phyloP scores from a whole-genome alignment of 2,329 filamentous ascomycete genomes.

The Helotiales sp. region DNA sequence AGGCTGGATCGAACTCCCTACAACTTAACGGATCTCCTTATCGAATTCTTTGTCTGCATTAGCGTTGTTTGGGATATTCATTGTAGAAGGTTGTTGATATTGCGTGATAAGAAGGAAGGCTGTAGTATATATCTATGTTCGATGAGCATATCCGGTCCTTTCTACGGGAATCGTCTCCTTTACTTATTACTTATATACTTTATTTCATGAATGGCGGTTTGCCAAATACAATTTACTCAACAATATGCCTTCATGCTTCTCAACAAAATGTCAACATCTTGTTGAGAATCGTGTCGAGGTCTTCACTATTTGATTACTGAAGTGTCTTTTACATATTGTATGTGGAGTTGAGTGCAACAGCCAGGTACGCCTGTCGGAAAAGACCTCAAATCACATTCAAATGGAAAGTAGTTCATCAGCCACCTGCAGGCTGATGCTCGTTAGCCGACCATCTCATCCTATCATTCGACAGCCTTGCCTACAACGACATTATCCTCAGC shows the following conservation, averaged over 20 bases:
- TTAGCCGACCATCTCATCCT: neutral
- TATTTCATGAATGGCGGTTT: conserved; percentile 3
- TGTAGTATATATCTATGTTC: conserved; percentile 10
- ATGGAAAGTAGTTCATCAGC: neutral
- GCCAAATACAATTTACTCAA: conserved; percentile 6
- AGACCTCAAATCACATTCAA: neutral
- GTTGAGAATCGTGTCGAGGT: no score
- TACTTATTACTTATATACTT: conserved; percentile 7
- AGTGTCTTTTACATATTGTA: neutral
- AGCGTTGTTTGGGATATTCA: conserved; percentile 16
- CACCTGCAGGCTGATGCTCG: neutral
- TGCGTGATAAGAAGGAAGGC: neutral
- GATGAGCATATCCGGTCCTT: conserved; percentile 10
- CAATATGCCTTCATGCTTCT: neutral
- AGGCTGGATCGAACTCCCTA: conserved; percentile 17
- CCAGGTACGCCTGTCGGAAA: neutral
- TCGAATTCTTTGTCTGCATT: conserved; percentile 22
- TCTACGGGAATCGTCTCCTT: neutral
- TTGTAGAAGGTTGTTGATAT: conserved; percentile 3
- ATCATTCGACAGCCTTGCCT: conserved; percentile 9
- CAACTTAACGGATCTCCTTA: conserved; percentile 28
- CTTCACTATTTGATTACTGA: no score
- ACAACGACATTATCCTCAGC: neutral
- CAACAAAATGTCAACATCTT: no score
- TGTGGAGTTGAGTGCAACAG: neutral